Evolutionary conservation across 306 rosid species (phyloP).

Genomic region (Fagus sylvatica): DNA sequence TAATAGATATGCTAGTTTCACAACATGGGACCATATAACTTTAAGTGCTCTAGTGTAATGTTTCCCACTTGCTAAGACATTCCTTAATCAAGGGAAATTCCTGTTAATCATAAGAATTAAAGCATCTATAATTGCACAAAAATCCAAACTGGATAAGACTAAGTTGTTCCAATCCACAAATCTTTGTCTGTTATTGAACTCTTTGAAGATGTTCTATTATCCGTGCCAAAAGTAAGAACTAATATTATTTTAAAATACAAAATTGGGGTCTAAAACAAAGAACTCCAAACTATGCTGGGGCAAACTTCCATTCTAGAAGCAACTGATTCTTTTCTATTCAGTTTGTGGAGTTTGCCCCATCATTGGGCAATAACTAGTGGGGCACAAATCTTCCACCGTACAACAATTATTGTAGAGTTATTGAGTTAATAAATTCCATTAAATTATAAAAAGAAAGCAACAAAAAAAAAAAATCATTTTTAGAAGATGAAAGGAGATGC

Average conservation of each 20-base stretch:
- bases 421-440: too few relatives aligned
- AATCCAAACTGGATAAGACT: not conserved
- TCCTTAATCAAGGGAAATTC: not conserved
- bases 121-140: not conserved
- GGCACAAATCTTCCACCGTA: too few relatives aligned
- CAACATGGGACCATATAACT: too few relatives aligned
- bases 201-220: not conserved
- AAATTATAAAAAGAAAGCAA: too few relatives aligned
- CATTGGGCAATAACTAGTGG: too few relatives aligned
- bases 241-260: not conserved
- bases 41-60: not conserved
- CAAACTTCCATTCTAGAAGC: not conserved
- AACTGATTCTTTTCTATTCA: not conserved
- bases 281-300: not conserved
- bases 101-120: not conserved
- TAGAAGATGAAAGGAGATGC: too few relatives aligned
- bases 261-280: not conserved
- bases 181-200: not conserved
- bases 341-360: not conserved
- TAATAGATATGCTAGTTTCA: too few relatives aligned
- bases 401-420: too few relatives aligned
- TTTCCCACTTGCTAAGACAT: not conserved
- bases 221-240: not conserved
- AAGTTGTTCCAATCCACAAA: not conserved
- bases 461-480: too few relatives aligned